These are phyloP conservation scores for Phaeophleospora eucalypticola DNA, from an alignment of 2,329 filamentous ascomycete species.

Conservation along the genomic window DNA sequence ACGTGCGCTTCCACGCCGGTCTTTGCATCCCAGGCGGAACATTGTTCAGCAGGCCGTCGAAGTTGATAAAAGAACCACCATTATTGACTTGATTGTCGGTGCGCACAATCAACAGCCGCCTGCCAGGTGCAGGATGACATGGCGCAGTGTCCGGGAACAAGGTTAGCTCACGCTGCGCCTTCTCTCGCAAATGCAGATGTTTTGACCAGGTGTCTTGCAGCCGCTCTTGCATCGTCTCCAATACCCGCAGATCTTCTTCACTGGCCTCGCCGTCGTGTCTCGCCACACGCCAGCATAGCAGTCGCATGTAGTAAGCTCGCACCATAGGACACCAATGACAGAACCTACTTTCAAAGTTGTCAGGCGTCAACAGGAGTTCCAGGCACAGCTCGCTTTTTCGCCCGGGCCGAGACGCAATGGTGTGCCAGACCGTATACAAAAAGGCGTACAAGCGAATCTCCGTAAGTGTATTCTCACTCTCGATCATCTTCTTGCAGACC, in stretches of 20 bases:
- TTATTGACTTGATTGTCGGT: constrained; percentile 63
- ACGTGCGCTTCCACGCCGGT: constrained; percentile 35
- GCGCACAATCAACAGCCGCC: constrained; percentile 82
- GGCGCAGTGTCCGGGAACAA: constrained; percentile 69
- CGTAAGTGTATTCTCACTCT: constrained; percentile 83
- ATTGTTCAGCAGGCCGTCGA: constrained; percentile 55
- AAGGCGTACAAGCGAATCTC: constrained; percentile 82
- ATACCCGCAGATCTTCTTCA: constrained; percentile 48
- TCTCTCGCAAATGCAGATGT: constrained; percentile 69
- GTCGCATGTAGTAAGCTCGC: constrained; percentile 83
- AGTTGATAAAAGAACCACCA: constrained; percentile 56
- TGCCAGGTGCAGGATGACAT: constrained; percentile 79
- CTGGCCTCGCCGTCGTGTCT: constrained; percentile 63
- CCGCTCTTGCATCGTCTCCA: constrained; percentile 62
- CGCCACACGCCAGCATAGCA: constrained; percentile 85
- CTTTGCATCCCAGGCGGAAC: constrained; percentile 28
- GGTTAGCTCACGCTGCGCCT: constrained; percentile 55
- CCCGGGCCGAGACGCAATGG: constrained; percentile 59
- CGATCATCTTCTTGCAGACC: constrained; percentile 72
- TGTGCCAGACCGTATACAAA: constrained; percentile 75
- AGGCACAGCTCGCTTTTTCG: constrained; percentile 68
- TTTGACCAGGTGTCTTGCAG: constrained; percentile 73
- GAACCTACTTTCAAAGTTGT: constrained; percentile 76
- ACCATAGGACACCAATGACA: constrained; percentile 97
- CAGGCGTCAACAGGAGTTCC: constrained; percentile 69